phyloP scores from a whole-genome alignment of 2,329 filamentous ascomycete genomes.

The Polychaeton citri region DNA sequence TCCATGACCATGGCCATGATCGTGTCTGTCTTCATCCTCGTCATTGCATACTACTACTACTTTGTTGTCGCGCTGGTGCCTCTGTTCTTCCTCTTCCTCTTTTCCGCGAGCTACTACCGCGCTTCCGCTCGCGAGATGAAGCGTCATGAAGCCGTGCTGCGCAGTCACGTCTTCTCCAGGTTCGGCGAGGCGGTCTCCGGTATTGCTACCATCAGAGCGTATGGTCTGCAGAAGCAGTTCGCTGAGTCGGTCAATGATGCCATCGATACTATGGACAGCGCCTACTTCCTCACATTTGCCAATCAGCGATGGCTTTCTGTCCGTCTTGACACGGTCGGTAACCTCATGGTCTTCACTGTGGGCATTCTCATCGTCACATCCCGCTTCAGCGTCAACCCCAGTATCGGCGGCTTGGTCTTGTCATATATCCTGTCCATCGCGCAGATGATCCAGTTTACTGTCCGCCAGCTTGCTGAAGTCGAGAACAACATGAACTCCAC shows the following conservation, averaged over 20 bases:
- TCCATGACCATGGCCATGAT: constrained; percentile 75
- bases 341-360: constrained; percentile 70
- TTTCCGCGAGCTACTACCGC: constrained; percentile 78
- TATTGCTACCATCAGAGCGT: constrained; percentile 75
- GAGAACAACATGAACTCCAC: constrained; percentile 98
- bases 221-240: constrained; percentile 69
- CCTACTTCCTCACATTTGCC: constrained; percentile 88
- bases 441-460: constrained; percentile 90
- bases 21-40: constrained; percentile 69
- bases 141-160: constrained; percentile 78
- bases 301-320: constrained; percentile 90
- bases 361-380: constrained; percentile 87
- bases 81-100: constrained; percentile 62
- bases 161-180: constrained; percentile 77
- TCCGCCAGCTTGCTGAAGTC: constrained; percentile 85
- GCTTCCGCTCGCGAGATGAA: constrained; percentile 88
- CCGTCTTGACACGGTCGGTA: constrained; percentile 73
- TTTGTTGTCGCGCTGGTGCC: constrained; percentile 59
- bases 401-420: constrained; percentile 74
- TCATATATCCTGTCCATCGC: constrained; percentile 90
- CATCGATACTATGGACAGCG: constrained; percentile 84
- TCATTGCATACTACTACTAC: constrained; percentile 92
- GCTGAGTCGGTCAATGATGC: constrained; percentile 52
- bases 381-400: constrained; percentile 71
- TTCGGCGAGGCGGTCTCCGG: constrained; percentile 82